Conservation (phyloP, 768 basidiomycete species). For the Tricholoma saponaceum region DNA sequence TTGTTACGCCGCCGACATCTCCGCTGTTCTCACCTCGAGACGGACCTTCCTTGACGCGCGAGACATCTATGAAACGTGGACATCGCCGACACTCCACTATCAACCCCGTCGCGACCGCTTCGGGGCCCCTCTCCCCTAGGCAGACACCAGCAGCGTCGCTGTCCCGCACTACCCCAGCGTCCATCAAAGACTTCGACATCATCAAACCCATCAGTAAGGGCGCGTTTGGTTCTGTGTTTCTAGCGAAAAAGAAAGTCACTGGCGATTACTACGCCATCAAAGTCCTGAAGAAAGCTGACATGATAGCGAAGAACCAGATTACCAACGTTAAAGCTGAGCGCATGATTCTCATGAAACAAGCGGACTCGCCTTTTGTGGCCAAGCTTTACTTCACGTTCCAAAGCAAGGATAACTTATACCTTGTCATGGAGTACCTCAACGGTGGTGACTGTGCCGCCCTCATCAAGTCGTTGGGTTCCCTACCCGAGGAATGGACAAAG, state of each 20-base stretch:
- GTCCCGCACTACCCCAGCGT: slow-evolving; percentile 77
- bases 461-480: slow-evolving; percentile 89
- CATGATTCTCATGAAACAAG: slow-evolving; percentile 99
- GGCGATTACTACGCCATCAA: slow-evolving; percentile 99
- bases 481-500: slow-evolving; percentile 96
- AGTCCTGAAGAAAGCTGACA: slow-evolving; percentile 99
- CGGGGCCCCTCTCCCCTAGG: slow-evolving; percentile 80
- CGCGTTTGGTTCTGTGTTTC: slow-evolving; percentile 96
- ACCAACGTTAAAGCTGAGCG: slow-evolving; percentile 99
- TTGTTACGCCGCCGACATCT: slow-evolving; percentile 74
- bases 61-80: slow-evolving; percentile 48
- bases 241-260: slow-evolving; percentile 96
- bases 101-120: slow-evolving; percentile 58
- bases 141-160: slow-evolving; percentile 75
- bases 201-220: slow-evolving; percentile 99
- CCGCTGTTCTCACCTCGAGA: slow-evolving; percentile 53
- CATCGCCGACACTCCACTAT: slow-evolving; percentile 73
- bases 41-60: slow-evolving; percentile 34
- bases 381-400: slow-evolving; percentile 99
- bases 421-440: slow-evolving; percentile 99
- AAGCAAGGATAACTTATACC: slow-evolving; percentile 96
- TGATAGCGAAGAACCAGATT: slow-evolving; percentile 99
- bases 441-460: slow-evolving; percentile 97
- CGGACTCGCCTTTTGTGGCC: slow-evolving; percentile 96
- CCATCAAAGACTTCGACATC: slow-evolving; percentile 98